Percentiles rank a stretch among this genome's conserved stretches.
phyloP scores from a whole-genome alignment of 495 filamentous ascomycete species.

The Staphylotrichum tortipilum region DNA sequence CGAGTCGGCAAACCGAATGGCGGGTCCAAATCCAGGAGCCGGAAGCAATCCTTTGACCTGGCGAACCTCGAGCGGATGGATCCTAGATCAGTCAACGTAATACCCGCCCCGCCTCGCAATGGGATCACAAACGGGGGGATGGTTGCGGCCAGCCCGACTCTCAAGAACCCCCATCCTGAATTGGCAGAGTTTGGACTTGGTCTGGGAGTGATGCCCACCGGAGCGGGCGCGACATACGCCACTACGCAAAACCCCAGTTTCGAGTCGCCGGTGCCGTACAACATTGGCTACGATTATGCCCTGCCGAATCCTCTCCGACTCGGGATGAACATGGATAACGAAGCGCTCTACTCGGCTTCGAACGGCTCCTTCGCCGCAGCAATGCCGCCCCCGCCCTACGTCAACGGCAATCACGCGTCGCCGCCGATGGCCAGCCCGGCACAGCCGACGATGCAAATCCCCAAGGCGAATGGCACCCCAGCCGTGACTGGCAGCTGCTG shows the following conservation, averaged over 20 bases:
- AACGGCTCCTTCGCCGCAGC: not conserved
- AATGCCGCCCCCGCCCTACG: not conserved
- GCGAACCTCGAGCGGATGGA: conserved; percentile 39
- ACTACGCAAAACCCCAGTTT: conserved; percentile 1
- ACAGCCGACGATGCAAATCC: conserved; percentile 1
- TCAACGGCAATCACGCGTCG: conserved; percentile 11
- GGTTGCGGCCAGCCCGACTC: not conserved
- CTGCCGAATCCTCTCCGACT: conserved; percentile 10
- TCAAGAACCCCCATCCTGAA: not conserved
- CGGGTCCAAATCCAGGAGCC: conserved; percentile 19
- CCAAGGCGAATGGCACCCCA: conserved; percentile 6
- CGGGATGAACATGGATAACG: conserved; percentile 13
- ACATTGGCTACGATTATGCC: conserved; percentile 11
- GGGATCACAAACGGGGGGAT: conserved; percentile 10
- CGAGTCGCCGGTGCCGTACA: conserved; percentile 11
- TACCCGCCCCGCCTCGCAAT: conserved; percentile 11
- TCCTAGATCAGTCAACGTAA: conserved; percentile 33
- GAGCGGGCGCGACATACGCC: not conserved
- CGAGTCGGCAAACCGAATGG: conserved; percentile 34
- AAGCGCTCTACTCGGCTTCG: conserved; percentile 1
- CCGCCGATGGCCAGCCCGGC: not conserved
- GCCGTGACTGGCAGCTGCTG: conserved; percentile 7
- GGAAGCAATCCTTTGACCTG: conserved; percentile 40
- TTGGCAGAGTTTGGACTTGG: not conserved
- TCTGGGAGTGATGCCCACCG: conserved; percentile 3